Evolutionary conservation across 2,329 filamentous ascomycete genomes (phyloP), one percentile per base, ranked within the genome.

Genomic region (Stachybotrys chlorohalonatus): DNA sequence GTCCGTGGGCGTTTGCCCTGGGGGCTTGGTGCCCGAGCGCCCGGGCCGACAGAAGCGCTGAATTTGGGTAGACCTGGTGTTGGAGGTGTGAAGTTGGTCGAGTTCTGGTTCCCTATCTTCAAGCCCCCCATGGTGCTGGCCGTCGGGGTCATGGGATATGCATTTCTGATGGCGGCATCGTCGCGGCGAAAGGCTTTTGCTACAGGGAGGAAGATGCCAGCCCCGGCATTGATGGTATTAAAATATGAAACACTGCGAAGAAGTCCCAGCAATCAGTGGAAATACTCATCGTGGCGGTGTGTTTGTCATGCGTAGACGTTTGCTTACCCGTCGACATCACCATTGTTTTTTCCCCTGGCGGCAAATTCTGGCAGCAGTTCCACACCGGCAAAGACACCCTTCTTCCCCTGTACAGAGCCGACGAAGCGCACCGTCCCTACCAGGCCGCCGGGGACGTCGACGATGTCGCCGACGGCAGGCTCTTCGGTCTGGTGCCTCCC

Each of bases 371-470:
- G 76, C 64, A 86, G 84, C 59, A 99, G 78, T 71, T 99, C 94
- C 42, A 99, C 89, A 49, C 94, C 94, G 36, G 90, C 91, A 76
- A 99, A 99, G 17, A 83, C 82, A 52, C 94, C 94, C 62, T 88
- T 90, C 76, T 96, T 96, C 59, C 92, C 92, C 62, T 85, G 83
- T 47, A 99, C 93, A 46, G 78, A 77, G 49, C 94, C 94, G 58
- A 97, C 77, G 67, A 96, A 99, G 68, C 89, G 93, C 61, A 97
- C 86, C 2, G 84, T 87, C 51, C 94, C 94, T 61, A 87, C 78
- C 91, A 99, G 96, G 68, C 87, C 90, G 47, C 94, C 94, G 1
- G 93, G 92, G 50, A 96, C 93, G 62, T 96, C 92, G 58, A 96
- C 93, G 39, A 78, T 70, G 67, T 96, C 93, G 60, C 93, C 93